These are phyloP conservation scores for Megacollybia marginata DNA, from an alignment of 768 basidiomycete species.

Conservation along the genomic window DNA sequence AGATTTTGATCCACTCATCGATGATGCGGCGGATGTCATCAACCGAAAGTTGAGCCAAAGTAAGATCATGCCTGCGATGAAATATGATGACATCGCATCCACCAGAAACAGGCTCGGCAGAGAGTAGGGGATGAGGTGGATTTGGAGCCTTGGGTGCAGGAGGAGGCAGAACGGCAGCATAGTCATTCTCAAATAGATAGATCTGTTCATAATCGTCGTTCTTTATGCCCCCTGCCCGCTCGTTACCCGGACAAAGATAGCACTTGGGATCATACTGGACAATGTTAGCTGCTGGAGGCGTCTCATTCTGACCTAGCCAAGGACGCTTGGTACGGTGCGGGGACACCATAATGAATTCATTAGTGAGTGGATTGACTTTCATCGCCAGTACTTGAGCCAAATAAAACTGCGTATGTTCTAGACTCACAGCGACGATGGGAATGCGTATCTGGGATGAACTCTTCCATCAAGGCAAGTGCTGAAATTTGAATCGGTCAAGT, in stretches of 20 bases:
- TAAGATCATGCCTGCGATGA: slow-evolving; percentile 80
- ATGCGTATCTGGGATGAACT: slow-evolving; percentile 56
- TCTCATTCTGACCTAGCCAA: slow-evolving; percentile 84
- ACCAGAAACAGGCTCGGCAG: slow-evolving; percentile 63
- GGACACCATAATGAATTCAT: slow-evolving; percentile 75
- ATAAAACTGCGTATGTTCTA: neutral
- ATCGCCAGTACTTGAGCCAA: slow-evolving; percentile 2
- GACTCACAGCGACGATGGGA: slow-evolving; percentile 65
- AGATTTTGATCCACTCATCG: slow-evolving; percentile 66
- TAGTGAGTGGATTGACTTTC: slow-evolving; percentile 74
- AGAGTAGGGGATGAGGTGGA: slow-evolving; percentile 53
- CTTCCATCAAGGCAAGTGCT: slow-evolving; percentile 15
- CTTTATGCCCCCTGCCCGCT: slow-evolving; percentile 57
- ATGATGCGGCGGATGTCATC: slow-evolving; percentile 60
- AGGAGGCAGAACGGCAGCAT: slow-evolving; percentile 65
- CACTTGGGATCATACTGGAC: slow-evolving; percentile 66
- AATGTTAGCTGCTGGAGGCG: slow-evolving; percentile 42
- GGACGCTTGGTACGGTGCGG: slow-evolving; percentile 88
- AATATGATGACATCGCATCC: slow-evolving; percentile 87
- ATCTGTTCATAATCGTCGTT: slow-evolving; percentile 68
- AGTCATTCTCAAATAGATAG: slow-evolving; percentile 76
- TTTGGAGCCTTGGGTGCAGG: slow-evolving; percentile 48
- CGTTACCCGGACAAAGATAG: slow-evolving; percentile 85
- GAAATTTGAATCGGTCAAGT: neutral
- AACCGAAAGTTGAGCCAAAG: slow-evolving; percentile 57